These are phyloP conservation scores for Paramecium caudatum DNA, from an alignment of 73 alveolate species.

Conservation along the genomic window DNA sequence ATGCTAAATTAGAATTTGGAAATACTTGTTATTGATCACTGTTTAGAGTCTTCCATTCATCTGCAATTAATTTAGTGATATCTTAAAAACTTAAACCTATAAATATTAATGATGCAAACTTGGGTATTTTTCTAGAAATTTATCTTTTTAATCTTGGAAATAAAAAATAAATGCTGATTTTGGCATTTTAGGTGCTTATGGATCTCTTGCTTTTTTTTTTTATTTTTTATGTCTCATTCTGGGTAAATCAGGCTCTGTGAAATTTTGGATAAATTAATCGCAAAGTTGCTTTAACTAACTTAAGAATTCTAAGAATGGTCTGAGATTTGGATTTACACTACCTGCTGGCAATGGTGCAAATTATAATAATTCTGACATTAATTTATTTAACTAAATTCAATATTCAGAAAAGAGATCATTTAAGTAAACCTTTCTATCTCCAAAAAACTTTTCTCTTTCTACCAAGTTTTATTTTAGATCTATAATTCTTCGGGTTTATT, in stretches of 20 bases:
- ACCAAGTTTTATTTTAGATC: not conserved
- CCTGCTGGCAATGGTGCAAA: not conserved
- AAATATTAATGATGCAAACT: not conserved
- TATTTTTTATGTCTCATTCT: not conserved
- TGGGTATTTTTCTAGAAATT: not conserved
- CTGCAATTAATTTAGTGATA: not conserved
- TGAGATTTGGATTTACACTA: too few relatives aligned
- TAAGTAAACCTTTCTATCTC: constrained; percentile 5
- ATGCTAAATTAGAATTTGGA: not conserved
- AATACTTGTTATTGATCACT: not conserved
- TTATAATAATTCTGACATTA: not conserved
- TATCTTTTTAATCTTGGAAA: not conserved
- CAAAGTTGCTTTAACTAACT: not conserved
- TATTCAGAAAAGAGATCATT: not conserved
- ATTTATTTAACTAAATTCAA: not conserved
- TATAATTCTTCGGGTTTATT: not conserved
- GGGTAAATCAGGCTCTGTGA: not conserved
- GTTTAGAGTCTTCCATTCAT: not conserved
- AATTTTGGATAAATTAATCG: not conserved
- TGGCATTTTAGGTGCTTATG: not conserved
- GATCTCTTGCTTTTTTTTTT: not conserved
- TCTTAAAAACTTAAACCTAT: not conserved
- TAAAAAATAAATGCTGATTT: constrained; percentile 10
- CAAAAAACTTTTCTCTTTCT: not conserved
- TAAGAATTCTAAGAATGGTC: not conserved